These are phyloP conservation scores for Paramyrothecium roridum DNA, from an alignment of 2,329 filamentous ascomycete genomes.

Conservation along the genomic window DNA sequence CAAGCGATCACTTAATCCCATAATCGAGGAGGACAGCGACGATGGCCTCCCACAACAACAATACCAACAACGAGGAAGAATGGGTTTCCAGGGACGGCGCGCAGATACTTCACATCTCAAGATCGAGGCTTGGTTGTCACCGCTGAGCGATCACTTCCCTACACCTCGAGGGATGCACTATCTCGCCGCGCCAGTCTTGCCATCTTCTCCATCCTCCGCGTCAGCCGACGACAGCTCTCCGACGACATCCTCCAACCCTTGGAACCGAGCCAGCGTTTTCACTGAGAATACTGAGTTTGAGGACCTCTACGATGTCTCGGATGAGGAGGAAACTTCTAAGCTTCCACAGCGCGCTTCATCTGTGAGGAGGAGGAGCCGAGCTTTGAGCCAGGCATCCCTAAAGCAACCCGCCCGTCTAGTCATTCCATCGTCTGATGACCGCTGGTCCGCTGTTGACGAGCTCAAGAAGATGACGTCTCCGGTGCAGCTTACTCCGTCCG, in stretches of 20 bases:
- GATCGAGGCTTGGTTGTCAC: constrained; percentile 57
- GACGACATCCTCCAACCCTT: constrained; percentile 53
- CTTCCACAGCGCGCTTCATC: constrained; percentile 21
- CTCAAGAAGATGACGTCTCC: constrained; percentile 52
- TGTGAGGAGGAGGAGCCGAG: constrained; percentile 38
- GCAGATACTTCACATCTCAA: constrained; percentile 40
- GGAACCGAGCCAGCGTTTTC: constrained; percentile 61
- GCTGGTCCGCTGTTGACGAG: constrained; percentile 40
- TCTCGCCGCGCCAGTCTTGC: constrained; percentile 59
- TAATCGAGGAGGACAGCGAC: constrained; percentile 57
- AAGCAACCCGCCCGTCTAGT: constrained; percentile 41
- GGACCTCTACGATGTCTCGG: constrained; percentile 83
- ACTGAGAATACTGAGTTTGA: constrained; percentile 74
- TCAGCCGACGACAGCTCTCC: constrained; percentile 53
- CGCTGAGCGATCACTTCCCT: constrained; percentile 64
- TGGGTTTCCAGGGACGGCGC: constrained; percentile 19
- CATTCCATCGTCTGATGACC: constrained; percentile 42
- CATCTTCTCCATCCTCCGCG: constrained; percentile 56
- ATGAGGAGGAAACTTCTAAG: constrained; percentile 59
- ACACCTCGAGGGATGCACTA: constrained; percentile 67
- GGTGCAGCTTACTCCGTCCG: constrained; percentile 61
- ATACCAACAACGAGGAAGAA: not conserved
- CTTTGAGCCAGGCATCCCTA: constrained; percentile 10
- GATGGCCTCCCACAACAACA: constrained; percentile 21
- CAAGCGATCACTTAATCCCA: constrained; percentile 58